Evolutionary conservation across 73 alveolate genomes (phyloP), one percentile per base, ranked within the genome.

Genomic region (Blepharisma japonicum): DNA sequence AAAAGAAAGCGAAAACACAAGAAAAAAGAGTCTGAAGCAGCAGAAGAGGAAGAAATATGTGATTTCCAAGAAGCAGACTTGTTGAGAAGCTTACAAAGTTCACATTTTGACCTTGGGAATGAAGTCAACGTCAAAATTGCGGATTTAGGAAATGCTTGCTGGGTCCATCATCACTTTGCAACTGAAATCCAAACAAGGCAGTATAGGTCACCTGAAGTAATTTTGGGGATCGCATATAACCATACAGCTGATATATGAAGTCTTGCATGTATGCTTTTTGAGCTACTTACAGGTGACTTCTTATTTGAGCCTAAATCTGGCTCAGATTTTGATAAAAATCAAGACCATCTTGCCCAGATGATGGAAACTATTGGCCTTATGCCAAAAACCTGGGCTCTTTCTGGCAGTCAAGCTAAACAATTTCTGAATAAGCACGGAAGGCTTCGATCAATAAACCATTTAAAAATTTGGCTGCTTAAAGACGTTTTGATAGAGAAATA

Each of bases 71-170:
- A 18, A 20, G 18, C 74, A 1, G 74, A 61, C 47, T n/a, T 14
- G 49, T 61, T 25, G 47, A 20, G n/a, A 61, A 61, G 23, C 47
- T 9, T 9, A 8, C 49, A 18, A 61, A 39, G 14, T 2, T 14
- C 23, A 72, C 55, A 70, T 45, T 21, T 20, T 14, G 45, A 45
- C 27, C 56, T 70, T 38, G 42, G 42, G 42, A 3, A 32, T 32
- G 42, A 32, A 32, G 42, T 32, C 42, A 11, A 70, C 2, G 5
- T 70, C 90, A 93, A 92, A 82, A 91, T 95, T 56, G 93, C 95
- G 53, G 97, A 95, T 79, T 80, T 95, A 85, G 97, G 98, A 32
- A 95, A 95, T 70, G 99, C 97, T n/a, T 95, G 99, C 81, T 95
- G 96, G 96, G 90, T 91, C 32, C 87, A 95, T 50, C 68, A 85